Evolutionary conservation across 352 stramenopile species (phyloP).

Genomic region (Globisporangium recalcitrans): DNA sequence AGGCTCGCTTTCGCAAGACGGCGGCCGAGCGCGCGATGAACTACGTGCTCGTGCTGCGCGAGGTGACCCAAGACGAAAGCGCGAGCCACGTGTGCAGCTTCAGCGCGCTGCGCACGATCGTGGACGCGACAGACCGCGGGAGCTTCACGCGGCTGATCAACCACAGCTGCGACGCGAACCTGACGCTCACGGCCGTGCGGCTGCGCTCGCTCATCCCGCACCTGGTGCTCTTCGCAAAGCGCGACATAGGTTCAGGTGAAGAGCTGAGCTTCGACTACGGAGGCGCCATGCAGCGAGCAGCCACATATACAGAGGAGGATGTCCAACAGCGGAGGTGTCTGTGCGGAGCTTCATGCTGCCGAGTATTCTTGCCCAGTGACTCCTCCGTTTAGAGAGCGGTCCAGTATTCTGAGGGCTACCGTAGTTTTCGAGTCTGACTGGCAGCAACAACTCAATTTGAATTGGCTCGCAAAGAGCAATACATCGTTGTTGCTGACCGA

Average conservation of each 20-base stretch:
- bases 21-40: slow-evolving; percentile 27
- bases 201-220: slow-evolving; percentile 55
- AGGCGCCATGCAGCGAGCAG: background rate
- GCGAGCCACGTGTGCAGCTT: slow-evolving; percentile 6
- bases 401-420: too few relatives aligned
- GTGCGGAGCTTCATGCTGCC: slow-evolving; percentile 28
- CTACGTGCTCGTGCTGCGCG: slow-evolving; percentile 55
- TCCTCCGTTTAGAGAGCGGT: slow-evolving; percentile 21
- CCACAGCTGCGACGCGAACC: slow-evolving; percentile 53
- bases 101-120: slow-evolving; percentile 45
- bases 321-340: slow-evolving; percentile 15
- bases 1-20: slow-evolving; percentile 24
- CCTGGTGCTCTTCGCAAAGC: slow-evolving; percentile 46
- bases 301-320: background rate
- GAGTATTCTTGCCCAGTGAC: slow-evolving; percentile 28
- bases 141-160: slow-evolving; percentile 72
- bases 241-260: slow-evolving; percentile 24
- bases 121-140: slow-evolving; percentile 42
- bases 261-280: slow-evolving; percentile 72
- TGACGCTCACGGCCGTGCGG: slow-evolving; percentile 46
- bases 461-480: background rate
- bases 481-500: background rate
- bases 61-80: slow-evolving; percentile 11
- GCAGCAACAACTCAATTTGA: slow-evolving; percentile 1
- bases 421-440: background rate